phyloP scores from a whole-genome alignment of 805 yeast genomes.

The Saturnispora quitensis region DNA sequence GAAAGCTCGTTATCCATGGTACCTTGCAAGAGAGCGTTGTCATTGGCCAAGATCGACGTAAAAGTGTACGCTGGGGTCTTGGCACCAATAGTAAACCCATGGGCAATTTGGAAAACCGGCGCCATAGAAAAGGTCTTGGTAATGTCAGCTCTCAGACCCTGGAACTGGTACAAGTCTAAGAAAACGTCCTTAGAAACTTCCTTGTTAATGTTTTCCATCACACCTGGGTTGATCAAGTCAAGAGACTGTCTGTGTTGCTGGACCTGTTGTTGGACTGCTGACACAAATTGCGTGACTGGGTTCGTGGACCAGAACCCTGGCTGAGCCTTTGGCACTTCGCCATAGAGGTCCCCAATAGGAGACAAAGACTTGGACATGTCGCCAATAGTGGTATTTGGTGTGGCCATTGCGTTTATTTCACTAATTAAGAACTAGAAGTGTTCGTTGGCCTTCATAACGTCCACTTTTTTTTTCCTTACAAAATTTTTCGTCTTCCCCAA shows the following conservation, averaged over 20 bases:
- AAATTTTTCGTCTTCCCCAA: background rate
- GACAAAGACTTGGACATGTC: conserved; percentile 52
- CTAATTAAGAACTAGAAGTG: background rate
- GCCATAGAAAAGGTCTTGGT: conserved; percentile 83
- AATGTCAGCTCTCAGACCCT: conserved; percentile 94
- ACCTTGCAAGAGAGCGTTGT: conserved; percentile 81
- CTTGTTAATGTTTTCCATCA: conserved; percentile 85
- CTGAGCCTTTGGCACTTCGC: conserved; percentile 37
- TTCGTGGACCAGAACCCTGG: conserved; percentile 69
- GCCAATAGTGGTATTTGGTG: conserved; percentile 35
- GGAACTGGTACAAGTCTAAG: conserved; percentile 78
- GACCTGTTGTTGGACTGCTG: conserved; percentile 64
- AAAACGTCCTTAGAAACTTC: conserved; percentile 94
- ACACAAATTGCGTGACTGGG: conserved; percentile 72
- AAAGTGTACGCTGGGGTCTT: conserved; percentile 87
- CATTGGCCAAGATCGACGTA: conserved; percentile 81
- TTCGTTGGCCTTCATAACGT: background rate
- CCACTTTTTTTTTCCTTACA: conserved; percentile 1
- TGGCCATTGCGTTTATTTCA: conserved; percentile 18
- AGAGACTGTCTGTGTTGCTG: conserved; percentile 72
- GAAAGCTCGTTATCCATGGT: conserved; percentile 81
- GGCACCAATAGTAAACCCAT: conserved; percentile 84
- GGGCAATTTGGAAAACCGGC: conserved; percentile 96
- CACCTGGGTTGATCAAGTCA: conserved; percentile 86
- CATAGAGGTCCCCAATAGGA: conserved; percentile 49